Conservation (phyloP, 768 basidiomycete species). For the Leccinum ochraceum region DNA sequence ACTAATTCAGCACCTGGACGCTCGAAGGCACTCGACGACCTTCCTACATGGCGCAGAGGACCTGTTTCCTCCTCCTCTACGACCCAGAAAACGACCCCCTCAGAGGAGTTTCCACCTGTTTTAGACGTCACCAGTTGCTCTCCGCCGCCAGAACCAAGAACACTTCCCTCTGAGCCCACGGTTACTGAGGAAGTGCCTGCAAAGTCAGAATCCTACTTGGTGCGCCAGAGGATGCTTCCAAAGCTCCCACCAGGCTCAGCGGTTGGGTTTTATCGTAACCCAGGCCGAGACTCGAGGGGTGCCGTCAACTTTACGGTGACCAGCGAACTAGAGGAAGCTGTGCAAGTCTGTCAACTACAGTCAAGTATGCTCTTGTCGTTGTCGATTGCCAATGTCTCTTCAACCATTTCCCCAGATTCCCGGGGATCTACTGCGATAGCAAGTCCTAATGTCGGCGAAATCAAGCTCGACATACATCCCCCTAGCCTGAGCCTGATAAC, state of each 20-base stretch:
- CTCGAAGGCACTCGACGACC: conserved; percentile 37
- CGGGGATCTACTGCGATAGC: conserved; percentile 9
- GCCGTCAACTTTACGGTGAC: conserved; percentile 75
- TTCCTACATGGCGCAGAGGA: conserved; percentile 42
- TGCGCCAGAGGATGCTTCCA: conserved; percentile 55
- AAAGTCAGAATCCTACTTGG: conserved; percentile 27
- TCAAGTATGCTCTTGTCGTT: conserved; percentile 29
- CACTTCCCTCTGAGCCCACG: conserved; percentile 28
- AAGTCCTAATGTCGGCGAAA: conserved; percentile 15
- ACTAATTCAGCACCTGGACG: conserved; percentile 20
- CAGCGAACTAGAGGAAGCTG: conserved; percentile 64
- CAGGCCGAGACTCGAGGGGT: conserved; percentile 47
- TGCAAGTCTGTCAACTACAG: conserved; percentile 11
- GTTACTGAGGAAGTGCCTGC: conserved; percentile 37
- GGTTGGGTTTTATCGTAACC: conserved; percentile 73
- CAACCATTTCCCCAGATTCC: conserved; percentile 6
- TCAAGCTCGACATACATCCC: conserved; percentile 12
- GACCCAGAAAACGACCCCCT: conserved; percentile 6
- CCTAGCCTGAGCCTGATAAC: conserved; percentile 25
- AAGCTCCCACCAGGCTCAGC: conserved; percentile 73
- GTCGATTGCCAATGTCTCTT: conserved; percentile 15
- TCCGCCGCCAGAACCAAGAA: conserved; percentile 53
- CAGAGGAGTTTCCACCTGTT: conserved; percentile 18
- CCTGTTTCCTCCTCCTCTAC: conserved; percentile 22
- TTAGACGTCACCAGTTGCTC: conserved; percentile 66